Evolutionary conservation across 345 rosid genomes (phyloP).

Genomic region (Lumnitzera racemosa): DNA sequence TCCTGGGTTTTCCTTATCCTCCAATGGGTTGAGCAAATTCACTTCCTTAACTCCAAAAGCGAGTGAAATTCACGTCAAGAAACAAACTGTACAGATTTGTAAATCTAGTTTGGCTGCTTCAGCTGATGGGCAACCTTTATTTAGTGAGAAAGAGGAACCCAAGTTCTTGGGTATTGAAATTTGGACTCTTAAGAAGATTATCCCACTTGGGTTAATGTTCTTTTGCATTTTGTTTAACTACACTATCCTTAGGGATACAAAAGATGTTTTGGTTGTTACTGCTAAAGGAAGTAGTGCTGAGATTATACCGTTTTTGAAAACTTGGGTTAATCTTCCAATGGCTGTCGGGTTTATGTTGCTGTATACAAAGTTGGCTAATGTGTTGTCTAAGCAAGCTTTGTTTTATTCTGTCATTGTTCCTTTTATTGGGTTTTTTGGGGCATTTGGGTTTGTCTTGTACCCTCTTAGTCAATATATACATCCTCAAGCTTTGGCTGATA

Average conservation of each 20-base stretch:
- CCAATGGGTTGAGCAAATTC: slow-evolving; percentile 15
- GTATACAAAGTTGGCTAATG: slow-evolving; percentile 69
- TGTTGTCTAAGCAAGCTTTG: slow-evolving; percentile 73
- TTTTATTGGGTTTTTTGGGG: slow-evolving; percentile 86
- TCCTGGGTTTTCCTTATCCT: slow-evolving; percentile 45
- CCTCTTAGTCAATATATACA: slow-evolving; percentile 77
- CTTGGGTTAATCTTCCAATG: slow-evolving; percentile 98
- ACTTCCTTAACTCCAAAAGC: slow-evolving; percentile 38
- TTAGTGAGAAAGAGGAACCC: slow-evolving; percentile 39
- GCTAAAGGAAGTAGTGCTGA: slow-evolving; percentile 95
- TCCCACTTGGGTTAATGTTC: slow-evolving; percentile 92
- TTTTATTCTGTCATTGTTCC: slow-evolving; percentile 85
- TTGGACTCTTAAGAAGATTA: slow-evolving; percentile 71
- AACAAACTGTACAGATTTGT: slow-evolving; percentile 49
- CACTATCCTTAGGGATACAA: slow-evolving; percentile 92
- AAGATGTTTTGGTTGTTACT: slow-evolving; percentile 94
- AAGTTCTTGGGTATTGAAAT: slow-evolving; percentile 68
- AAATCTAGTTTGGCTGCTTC: slow-evolving; percentile 80
- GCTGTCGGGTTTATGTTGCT: slow-evolving; percentile 94
- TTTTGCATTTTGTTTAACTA: slow-evolving; percentile 93
- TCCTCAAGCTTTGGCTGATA: slow-evolving; percentile 78
- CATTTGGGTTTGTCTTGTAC: slow-evolving; percentile 82
- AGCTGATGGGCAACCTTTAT: slow-evolving; percentile 47
- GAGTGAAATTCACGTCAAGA: slow-evolving; percentile 30
- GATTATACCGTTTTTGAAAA: slow-evolving; percentile 86